These are phyloP conservation scores for Aspergillus olivimuriae DNA, from an alignment of 495 filamentous ascomycete genomes.

Conservation along the genomic window DNA sequence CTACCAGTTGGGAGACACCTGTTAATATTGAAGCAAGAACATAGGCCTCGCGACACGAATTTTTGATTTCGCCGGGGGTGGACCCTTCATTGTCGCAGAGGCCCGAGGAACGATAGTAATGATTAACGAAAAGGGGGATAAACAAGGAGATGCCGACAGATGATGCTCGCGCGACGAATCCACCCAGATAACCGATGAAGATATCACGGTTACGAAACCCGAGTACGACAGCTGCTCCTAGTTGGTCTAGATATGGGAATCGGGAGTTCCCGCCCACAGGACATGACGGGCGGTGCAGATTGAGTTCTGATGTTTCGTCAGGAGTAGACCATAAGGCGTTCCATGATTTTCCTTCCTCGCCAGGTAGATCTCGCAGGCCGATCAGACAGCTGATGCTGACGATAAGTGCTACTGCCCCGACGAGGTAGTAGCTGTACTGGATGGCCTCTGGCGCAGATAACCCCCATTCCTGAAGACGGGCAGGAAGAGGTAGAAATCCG, in stretches of 20 bases:
- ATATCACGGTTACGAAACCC: constrained; percentile 71
- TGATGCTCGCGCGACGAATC: constrained; percentile 92
- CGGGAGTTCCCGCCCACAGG: constrained; percentile 4
- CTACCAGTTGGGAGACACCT: constrained; percentile 80
- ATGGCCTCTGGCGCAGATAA: constrained; percentile 63
- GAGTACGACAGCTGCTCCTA: constrained; percentile 62
- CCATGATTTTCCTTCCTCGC: constrained; percentile 72
- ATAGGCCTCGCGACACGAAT: constrained; percentile 78
- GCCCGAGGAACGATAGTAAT: constrained; percentile 77
- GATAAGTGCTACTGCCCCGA: constrained; percentile 62
- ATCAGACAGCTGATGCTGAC: constrained; percentile 72
- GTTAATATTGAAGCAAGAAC: constrained; percentile 77
- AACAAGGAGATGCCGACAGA: constrained; percentile 93
- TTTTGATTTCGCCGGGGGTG: constrained; percentile 57
- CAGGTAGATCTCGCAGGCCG: constrained; percentile 69
- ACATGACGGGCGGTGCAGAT: constrained; percentile 1
- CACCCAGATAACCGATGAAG: constrained; percentile 81
- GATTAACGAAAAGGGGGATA: constrained; percentile 85
- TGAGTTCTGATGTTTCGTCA: background rate
- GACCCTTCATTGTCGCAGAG: constrained; percentile 61
- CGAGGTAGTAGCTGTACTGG: constrained; percentile 75
- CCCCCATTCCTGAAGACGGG: constrained; percentile 62
- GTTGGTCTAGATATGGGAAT: constrained; percentile 31
- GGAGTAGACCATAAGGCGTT: constrained; percentile 29
- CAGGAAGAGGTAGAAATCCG: constrained; percentile 81